Evolutionary conservation across 768 basidiomycete species (phyloP).

Genomic region (Leccinum sublutescens): DNA sequence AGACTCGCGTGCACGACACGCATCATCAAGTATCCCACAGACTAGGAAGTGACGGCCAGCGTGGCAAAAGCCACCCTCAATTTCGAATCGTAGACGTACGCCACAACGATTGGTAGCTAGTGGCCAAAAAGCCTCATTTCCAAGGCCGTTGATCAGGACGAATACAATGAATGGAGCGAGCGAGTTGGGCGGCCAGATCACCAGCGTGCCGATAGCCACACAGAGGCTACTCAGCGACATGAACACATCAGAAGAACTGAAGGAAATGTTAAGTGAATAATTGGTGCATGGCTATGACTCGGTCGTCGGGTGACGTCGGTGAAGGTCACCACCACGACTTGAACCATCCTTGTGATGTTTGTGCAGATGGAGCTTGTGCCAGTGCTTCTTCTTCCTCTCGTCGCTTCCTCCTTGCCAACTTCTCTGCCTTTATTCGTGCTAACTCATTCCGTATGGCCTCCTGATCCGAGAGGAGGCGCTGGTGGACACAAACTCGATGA

Average conservation of each 20-base stretch:
- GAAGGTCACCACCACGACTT: slow-evolving; percentile 25
- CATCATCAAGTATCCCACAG: slow-evolving; percentile 13
- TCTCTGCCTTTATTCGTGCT: slow-evolving; percentile 67
- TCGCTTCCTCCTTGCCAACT: slow-evolving; percentile 43
- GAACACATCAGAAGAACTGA: not conserved
- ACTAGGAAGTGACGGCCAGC: slow-evolving; percentile 35
- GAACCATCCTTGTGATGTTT: slow-evolving; percentile 26
- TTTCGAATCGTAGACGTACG: slow-evolving; percentile 30
- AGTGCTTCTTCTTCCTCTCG: slow-evolving; percentile 39
- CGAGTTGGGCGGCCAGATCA: slow-evolving; percentile 30
- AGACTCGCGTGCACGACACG: not conserved
- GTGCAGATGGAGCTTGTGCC: slow-evolving; percentile 15
- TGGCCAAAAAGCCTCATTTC: slow-evolving; percentile 36
- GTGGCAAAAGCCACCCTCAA: slow-evolving; percentile 30
- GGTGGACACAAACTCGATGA: slow-evolving; percentile 8
- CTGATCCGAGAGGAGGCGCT: slow-evolving; percentile 69
- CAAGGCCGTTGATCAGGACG: slow-evolving; percentile 27
- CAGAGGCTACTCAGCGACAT: slow-evolving; percentile 28
- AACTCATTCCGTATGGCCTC: slow-evolving; percentile 61
- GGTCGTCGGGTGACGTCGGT: not conserved
- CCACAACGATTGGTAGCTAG: slow-evolving; percentile 32
- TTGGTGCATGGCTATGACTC: not conserved
- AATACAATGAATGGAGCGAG: slow-evolving; percentile 26
- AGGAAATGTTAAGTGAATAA: slow-evolving; percentile 23
- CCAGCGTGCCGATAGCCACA: slow-evolving; percentile 31